A percentile compares a stretch with the other conserved stretches of the same genome.
Conservation (phyloP, 2,329 filamentous ascomycete species). For the Neoascochyta sp. region DNA sequence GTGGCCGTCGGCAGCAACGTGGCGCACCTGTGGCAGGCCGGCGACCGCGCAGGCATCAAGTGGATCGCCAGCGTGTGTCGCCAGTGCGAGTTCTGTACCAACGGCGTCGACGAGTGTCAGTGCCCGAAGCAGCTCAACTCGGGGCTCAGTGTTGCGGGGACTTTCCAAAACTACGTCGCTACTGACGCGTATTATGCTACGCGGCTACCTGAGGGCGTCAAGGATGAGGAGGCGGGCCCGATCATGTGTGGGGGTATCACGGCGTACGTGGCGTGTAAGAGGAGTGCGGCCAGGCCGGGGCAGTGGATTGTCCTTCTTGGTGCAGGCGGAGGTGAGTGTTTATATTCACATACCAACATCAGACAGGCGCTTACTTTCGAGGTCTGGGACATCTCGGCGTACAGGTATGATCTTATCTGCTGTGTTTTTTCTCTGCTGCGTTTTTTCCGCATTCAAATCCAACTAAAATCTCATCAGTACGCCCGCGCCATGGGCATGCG, state of each 20-base stretch:
- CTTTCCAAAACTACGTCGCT: slow-evolving; percentile 43
- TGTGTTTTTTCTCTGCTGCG: too few species aligned
- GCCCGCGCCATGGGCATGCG: slow-evolving; percentile 56
- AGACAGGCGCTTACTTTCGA: slow-evolving; percentile 17
- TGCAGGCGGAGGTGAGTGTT: slow-evolving; percentile 33
- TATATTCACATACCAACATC: not conserved
- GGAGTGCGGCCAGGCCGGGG: slow-evolving; percentile 35
- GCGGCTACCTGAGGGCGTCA: slow-evolving; percentile 43
- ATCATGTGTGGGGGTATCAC: slow-evolving; percentile 49
- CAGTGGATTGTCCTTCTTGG: slow-evolving; percentile 41
- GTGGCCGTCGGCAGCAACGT: slow-evolving; percentile 69
- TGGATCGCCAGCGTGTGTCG: slow-evolving; percentile 66
- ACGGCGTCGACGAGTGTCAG: slow-evolving; percentile 50
- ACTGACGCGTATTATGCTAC: slow-evolving; percentile 47
- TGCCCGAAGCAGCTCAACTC: slow-evolving; percentile 60
- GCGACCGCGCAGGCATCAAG: slow-evolving; percentile 53
- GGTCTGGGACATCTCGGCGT: slow-evolving; percentile 31
- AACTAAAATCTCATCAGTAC: too few species aligned
- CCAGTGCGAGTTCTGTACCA: slow-evolving; percentile 72
- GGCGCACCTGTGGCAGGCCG: slow-evolving; percentile 58
- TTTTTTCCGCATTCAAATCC: too few species aligned
- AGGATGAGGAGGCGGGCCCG: slow-evolving; percentile 46
- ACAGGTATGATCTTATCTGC: too few species aligned
- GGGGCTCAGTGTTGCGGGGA: slow-evolving; percentile 50
- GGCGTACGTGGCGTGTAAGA: slow-evolving; percentile 47